These are phyloP conservation scores for Citrus glauca DNA, from an alignment of 345 rosid species.

Conservation along the genomic window DNA sequence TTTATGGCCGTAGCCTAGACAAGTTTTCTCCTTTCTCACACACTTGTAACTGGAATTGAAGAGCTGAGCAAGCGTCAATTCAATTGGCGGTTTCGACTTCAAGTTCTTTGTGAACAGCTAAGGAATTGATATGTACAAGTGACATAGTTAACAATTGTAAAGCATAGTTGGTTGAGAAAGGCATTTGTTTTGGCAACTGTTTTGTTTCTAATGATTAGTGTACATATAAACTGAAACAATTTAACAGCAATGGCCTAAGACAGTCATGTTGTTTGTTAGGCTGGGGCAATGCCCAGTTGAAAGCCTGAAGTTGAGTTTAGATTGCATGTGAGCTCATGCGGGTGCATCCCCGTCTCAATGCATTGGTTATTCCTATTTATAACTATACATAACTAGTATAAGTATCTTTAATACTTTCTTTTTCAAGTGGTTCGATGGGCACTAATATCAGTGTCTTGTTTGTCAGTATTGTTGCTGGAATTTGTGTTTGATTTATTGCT, in stretches of 20 bases:
- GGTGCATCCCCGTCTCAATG: not conserved
- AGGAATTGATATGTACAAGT: not conserved
- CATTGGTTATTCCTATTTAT: not conserved
- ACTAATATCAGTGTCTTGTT: not conserved
- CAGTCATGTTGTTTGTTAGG: not conserved
- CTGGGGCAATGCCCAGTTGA: not conserved
- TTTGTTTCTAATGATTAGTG: not conserved
- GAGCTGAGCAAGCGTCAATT: not conserved
- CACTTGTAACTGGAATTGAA: not conserved
- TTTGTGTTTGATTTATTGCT: constrained; percentile 13
- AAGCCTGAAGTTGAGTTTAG: not conserved
- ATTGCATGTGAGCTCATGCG: not conserved
- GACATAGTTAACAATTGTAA: not conserved
- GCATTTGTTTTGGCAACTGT: not conserved
- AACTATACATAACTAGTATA: not conserved
- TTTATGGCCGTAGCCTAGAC: not conserved
- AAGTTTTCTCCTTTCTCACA: not conserved
- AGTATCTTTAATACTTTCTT: not conserved
- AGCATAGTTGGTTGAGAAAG: not conserved
- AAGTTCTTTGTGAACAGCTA: not conserved
- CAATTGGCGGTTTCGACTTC: not conserved
- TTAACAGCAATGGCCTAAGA: not conserved
- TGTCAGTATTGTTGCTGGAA: constrained; percentile 2
- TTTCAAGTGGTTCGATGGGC: not conserved
- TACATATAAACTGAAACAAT: not conserved